Evolutionary conservation across 2,329 filamentous ascomycete genomes (phyloP).

Genomic region (Alternaria triticimaculans): DNA sequence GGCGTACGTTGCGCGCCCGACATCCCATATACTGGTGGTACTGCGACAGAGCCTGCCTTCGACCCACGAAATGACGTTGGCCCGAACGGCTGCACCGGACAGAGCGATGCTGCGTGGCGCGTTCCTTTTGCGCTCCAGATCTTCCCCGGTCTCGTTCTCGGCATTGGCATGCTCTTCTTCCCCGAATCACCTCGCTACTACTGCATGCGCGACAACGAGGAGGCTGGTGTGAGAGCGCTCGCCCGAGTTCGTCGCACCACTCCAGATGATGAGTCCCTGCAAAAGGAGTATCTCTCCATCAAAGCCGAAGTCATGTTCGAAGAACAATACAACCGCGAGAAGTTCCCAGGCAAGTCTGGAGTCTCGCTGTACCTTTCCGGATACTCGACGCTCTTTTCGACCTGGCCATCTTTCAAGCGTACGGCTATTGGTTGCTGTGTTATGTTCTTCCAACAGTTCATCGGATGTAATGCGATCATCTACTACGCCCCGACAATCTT

Average conservation of each 20-base stretch:
- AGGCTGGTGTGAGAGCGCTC: constrained; percentile 56
- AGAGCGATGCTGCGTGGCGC: constrained; percentile 56
- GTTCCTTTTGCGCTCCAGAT: constrained; percentile 83
- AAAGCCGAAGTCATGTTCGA: constrained; percentile 63
- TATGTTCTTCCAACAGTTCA: constrained; percentile 62
- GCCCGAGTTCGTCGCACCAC: constrained; percentile 54
- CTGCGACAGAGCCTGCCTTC: constrained; percentile 47
- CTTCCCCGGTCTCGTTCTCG: constrained; percentile 78
- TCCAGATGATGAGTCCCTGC: constrained; percentile 61
- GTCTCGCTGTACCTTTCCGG: constrained; percentile 64
- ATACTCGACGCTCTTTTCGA: constrained; percentile 57
- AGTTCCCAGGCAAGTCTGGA: constrained; percentile 39
- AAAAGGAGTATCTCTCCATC: constrained; percentile 67
- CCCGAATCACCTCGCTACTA: constrained; percentile 37
- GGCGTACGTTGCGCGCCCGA: constrained; percentile 54
- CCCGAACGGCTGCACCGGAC: constrained; percentile 27
- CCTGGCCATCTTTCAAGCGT: constrained; percentile 52
- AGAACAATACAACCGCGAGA: constrained; percentile 47
- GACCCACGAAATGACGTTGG: constrained; percentile 32
- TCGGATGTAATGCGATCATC: constrained; percentile 69
- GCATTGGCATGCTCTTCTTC: constrained; percentile 58
- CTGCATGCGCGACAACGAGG: constrained; percentile 44
- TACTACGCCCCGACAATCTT: constrained; percentile 67
- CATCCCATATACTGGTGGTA: constrained; percentile 57
- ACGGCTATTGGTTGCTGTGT: constrained; percentile 39